Conservation (phyloP, 176 grass and related monocot genomes). For the Cocos nucifera region DNA sequence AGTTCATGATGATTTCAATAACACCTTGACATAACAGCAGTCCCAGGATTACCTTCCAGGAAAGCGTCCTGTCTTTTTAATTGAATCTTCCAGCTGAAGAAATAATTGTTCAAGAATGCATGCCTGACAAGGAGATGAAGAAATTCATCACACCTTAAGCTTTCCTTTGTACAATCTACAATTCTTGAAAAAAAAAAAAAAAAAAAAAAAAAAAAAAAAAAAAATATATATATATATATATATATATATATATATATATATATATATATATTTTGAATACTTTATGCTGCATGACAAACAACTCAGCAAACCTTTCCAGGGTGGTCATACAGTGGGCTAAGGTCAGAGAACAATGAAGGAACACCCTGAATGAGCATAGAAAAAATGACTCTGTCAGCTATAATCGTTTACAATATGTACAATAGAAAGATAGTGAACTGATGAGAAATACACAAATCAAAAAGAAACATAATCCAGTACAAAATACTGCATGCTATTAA, state of each 20-base stretch:
- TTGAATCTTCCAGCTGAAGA: constrained; percentile 79
- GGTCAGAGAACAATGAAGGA: constrained; percentile 91
- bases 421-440: too few species aligned
- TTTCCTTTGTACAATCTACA: neutral
- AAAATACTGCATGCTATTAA: too few species aligned
- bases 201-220: too few species aligned
- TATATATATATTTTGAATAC: too few species aligned
- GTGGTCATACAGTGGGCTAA: constrained; percentile 78
- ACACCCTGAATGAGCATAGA: constrained; percentile 54
- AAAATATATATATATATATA: too few species aligned
- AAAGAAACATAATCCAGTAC: too few species aligned
- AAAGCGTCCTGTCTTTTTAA: constrained; percentile 75
- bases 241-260: too few species aligned
- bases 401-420: neutral
- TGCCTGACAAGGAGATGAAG: constrained; percentile 40
- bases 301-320: constrained; percentile 64
- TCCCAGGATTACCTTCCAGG: constrained; percentile 72
- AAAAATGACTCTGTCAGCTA: neutral
- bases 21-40: neutral
- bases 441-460: too few species aligned
- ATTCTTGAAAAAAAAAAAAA: too few species aligned
- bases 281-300: too few species aligned
- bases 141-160: constrained; percentile 2
- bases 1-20: neutral
- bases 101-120: constrained; percentile 83